Percentiles rank a stretch among this genome's conserved stretches.
These are phyloP conservation scores for Alternaria arbusti DNA, from an alignment of 2,329 filamentous ascomycete genomes.

Conservation along the genomic window DNA sequence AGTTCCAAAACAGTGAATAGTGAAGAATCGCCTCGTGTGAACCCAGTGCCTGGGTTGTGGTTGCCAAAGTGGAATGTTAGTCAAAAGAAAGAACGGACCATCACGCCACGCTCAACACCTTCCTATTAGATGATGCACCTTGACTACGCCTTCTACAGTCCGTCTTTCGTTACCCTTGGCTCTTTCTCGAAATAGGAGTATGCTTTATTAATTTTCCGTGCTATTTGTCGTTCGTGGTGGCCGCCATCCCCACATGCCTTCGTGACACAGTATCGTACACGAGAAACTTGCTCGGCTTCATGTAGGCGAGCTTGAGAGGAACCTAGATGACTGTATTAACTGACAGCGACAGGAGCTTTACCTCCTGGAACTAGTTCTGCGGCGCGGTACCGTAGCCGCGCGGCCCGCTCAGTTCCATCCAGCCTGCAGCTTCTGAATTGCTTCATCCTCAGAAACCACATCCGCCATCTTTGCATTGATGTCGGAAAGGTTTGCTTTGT, in stretches of 20 bases:
- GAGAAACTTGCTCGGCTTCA: neutral
- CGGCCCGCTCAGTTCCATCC: conserved; percentile 42
- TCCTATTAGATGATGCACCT: neutral
- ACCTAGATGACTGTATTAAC: neutral
- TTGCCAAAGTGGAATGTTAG: neutral
- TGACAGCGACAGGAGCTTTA: neutral
- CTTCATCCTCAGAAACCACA: conserved; percentile 53
- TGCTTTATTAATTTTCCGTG: neutral
- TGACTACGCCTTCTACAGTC: neutral
- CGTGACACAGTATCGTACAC: neutral
- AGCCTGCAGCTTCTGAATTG: conserved; percentile 46
- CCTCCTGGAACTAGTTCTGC: neutral
- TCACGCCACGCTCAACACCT: neutral
- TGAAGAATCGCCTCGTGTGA: neutral
- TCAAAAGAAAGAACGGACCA: neutral
- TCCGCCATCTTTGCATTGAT: conserved; percentile 57
- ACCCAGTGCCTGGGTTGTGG: neutral
- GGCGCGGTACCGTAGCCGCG: neutral
- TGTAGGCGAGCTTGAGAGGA: neutral
- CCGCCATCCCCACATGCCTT: neutral
- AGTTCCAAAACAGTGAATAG: neutral
- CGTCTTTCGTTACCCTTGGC: neutral
- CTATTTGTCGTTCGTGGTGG: neutral
- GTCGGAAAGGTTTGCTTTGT: conserved; percentile 55
- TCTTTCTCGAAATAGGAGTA: neutral